Evolutionary conservation across 2,329 filamentous ascomycete genomes (phyloP).

Genomic region (Claviceps quebecensis): DNA sequence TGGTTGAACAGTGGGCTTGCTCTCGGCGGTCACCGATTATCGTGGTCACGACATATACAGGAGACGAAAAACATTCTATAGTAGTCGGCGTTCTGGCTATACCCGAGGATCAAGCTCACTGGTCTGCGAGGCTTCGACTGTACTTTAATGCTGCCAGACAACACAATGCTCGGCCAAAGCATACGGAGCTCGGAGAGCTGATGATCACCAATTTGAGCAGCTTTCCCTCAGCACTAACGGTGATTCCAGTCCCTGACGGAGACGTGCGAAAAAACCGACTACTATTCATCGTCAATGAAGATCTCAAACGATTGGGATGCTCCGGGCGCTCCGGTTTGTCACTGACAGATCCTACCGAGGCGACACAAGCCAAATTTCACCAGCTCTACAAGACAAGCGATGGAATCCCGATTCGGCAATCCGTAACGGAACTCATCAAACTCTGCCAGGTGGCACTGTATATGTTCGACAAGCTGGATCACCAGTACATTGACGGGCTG

Average conservation of each 20-base stretch:
- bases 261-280: conserved; percentile 68
- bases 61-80: conserved; percentile 66
- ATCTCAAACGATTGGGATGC: conserved; percentile 83
- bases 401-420: conserved; percentile 59
- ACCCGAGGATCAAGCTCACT: conserved; percentile 62
- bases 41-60: conserved; percentile 85
- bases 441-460: conserved; percentile 80
- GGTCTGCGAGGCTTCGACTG: conserved; percentile 64
- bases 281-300: conserved; percentile 85
- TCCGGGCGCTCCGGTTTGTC: conserved; percentile 80
- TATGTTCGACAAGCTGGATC: conserved; percentile 75
- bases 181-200: conserved; percentile 68
- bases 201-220: conserved; percentile 91
- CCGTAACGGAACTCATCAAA: conserved; percentile 80
- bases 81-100: conserved; percentile 68
- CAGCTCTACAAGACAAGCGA: conserved; percentile 83
- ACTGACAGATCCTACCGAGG: conserved; percentile 60
- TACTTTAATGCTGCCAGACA: conserved; percentile 81
- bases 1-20: conserved; percentile 96
- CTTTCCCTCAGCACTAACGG: conserved; percentile 81
- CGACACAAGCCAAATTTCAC: conserved; percentile 80
- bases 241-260: conserved; percentile 81
- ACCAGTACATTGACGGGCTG: conserved; percentile 80
- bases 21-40: conserved; percentile 82
- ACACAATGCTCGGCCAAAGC: conserved; percentile 70